Percentiles rank a stretch among this genome's conserved stretches.
Conservation (phyloP, 2,329 filamentous ascomycete genomes). For the Colletotrichum endophyticum region DNA sequence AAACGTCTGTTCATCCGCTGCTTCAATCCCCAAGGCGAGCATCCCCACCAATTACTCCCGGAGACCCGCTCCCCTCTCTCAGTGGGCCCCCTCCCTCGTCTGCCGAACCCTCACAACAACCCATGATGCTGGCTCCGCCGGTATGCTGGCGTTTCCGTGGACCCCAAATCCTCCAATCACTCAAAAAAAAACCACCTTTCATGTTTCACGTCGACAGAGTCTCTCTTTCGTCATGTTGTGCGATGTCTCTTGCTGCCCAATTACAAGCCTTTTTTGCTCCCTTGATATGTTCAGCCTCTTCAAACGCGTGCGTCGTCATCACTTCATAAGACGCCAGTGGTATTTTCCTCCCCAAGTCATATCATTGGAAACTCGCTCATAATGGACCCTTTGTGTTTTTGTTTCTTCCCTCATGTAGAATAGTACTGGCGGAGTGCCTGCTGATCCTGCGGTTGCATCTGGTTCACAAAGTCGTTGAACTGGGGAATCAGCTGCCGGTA, state of each 20-base stretch:
- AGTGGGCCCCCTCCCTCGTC: not conserved
- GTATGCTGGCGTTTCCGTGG: not conserved
- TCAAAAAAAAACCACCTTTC: not conserved
- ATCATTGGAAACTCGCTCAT: conserved; percentile 11
- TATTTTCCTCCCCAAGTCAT: conserved; percentile 21
- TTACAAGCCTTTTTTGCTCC: conserved; percentile 15
- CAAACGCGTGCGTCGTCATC: conserved; percentile 9
- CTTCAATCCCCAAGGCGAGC: not conserved
- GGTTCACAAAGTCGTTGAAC: conserved; percentile 59
- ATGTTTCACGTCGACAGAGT: conserved; percentile 3
- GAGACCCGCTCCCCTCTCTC: not conserved
- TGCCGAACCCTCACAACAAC: not conserved
- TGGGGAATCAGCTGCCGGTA: conserved; percentile 66
- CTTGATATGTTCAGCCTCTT: conserved; percentile 14
- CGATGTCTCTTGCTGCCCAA: conserved; percentile 3
- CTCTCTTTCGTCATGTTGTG: conserved; percentile 9
- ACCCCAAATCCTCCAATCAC: not conserved
- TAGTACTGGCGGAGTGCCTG: conserved; percentile 55
- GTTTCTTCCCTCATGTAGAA: conserved; percentile 23
- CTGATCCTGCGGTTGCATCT: conserved; percentile 54
- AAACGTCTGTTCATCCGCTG: not conserved
- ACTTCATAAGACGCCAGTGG: conserved; percentile 17
- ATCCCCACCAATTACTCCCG: not conserved
- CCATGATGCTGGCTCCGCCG: conserved; percentile 4
- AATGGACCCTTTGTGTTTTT: conserved; percentile 1